Evolutionary conservation across 257 asterid species (phyloP), one percentile per base, ranked within the genome.

Genomic region (Nicotiana undulata): DNA sequence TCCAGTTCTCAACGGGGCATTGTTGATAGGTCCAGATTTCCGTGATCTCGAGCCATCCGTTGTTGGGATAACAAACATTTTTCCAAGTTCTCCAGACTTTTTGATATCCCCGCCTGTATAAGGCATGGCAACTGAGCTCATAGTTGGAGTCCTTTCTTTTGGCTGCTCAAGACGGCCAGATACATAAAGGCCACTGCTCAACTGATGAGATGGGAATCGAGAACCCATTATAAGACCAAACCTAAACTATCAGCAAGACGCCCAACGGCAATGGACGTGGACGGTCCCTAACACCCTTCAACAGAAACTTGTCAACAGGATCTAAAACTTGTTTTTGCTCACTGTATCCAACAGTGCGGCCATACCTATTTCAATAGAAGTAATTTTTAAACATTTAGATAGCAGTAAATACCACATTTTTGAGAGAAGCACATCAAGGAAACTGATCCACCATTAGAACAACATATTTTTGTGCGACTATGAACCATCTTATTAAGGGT

Each of bases 91-190:
- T 28, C 98, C 98, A 5, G 98, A 93, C 84, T 84, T 93, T 84
- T 93, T 93, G 34, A 91, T 92, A 84, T 93, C 98, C 65, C 98
- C 98, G n/a, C 98, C 98, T 10, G 98, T 93, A 87, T 93, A 93
- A 46, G 98, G 98, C 92, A 90, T 84, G 70, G 98, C 92, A 46
- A 84, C 96, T 2, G 98, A 91, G 86, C 96, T 89, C 92, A 90
- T 89, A 37, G 96, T 91, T 6, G 94, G 92, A 4, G 85, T 44
- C 77, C 89, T 86, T 84, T 92, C 97, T 87, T 93, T 92, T 0
- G 96, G 97, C 89, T 92, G 98, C 83, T 92, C 97, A 18, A 93
- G 96, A 63, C 96, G 93, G 67, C 97, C 98, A 0, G 98, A 92
- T 49, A 93, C 97, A 29, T 86, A 91, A 75, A 93, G 97, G 72